Conservation (phyloP, 345 rosid genomes). For the Psidium guajava region DNA sequence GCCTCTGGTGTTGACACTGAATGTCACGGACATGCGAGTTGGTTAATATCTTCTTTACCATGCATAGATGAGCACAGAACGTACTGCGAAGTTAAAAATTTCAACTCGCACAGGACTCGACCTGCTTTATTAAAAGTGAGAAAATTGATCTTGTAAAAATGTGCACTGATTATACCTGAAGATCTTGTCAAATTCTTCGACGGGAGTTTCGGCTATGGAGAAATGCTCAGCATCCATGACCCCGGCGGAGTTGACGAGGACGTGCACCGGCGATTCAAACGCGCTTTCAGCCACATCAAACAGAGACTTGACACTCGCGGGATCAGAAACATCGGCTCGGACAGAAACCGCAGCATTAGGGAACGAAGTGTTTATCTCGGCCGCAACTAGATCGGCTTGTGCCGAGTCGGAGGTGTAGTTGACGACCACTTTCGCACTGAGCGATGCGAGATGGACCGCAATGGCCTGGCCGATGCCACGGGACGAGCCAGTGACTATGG, state of each 20-base stretch:
- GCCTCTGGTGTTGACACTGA: conserved; percentile 18
- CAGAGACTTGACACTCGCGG: not conserved
- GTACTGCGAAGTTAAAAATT: not conserved
- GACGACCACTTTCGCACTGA: not conserved
- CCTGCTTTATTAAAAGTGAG: not conserved
- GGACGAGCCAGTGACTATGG: conserved; percentile 5
- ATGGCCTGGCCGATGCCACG: not conserved
- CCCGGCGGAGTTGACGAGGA: conserved; percentile 1
- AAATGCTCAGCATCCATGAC: not conserved
- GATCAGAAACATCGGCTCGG: conserved; percentile 2
- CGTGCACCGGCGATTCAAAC: not conserved
- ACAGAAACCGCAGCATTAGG: not conserved
- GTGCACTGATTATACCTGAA: not conserved
- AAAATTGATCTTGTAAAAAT: not conserved
- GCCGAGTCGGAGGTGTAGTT: conserved; percentile 4
- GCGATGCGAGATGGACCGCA: not conserved
- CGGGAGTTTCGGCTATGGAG: not conserved
- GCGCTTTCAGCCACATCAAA: not conserved
- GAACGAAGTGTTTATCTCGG: not conserved
- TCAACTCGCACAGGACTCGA: no score
- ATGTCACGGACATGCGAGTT: not conserved
- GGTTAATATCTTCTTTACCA: not conserved
- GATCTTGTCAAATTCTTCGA: not conserved
- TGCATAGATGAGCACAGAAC: not conserved
- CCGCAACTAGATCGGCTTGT: not conserved